phyloP scores from a whole-genome alignment of 2,329 filamentous ascomycete species.

The Colletotrichum zoysiae region DNA sequence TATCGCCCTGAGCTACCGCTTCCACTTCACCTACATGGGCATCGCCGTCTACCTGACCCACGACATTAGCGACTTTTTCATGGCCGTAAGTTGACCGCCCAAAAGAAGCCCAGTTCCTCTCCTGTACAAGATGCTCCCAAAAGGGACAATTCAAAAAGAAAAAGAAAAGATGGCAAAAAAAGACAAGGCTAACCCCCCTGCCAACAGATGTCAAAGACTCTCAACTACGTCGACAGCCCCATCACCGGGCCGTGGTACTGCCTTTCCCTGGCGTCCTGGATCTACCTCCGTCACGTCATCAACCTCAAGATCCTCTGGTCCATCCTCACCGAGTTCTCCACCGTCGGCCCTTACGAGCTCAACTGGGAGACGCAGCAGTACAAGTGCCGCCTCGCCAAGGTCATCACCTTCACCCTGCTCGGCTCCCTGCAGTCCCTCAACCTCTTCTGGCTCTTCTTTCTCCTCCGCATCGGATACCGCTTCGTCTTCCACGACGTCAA shows the following conservation, averaged over 20 bases:
- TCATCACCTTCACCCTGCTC: conserved; percentile 66
- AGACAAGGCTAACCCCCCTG: too few species aligned
- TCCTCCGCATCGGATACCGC: conserved; percentile 67
- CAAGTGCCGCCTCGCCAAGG: conserved; percentile 67
- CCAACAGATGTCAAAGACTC: conserved; percentile 72
- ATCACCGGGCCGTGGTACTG: conserved; percentile 75
- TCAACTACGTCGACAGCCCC: conserved; percentile 76
- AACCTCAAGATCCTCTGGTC: conserved; percentile 72
- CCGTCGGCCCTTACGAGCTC: conserved; percentile 68
- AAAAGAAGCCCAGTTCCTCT: too few species aligned
- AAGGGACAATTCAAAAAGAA: too few species aligned
- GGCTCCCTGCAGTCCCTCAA: conserved; percentile 68
- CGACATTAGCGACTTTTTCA: conserved; percentile 81
- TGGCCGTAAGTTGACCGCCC: conserved; percentile 67
- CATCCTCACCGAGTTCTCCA: conserved; percentile 67
- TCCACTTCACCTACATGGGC: conserved; percentile 83
- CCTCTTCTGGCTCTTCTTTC: conserved; percentile 71
- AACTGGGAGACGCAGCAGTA: conserved; percentile 72
- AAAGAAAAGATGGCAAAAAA: too few species aligned
- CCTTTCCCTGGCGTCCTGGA: conserved; percentile 75
- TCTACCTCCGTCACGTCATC: conserved; percentile 78
- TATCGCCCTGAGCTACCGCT: conserved; percentile 78
- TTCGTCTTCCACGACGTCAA: conserved; percentile 63
- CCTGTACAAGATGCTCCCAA: too few species aligned
- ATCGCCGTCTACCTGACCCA: conserved; percentile 81